Evolutionary conservation across 108 stramenopile species (phyloP), one percentile per base, ranked within the genome.

Genomic region (Skeletonema potamos): DNA sequence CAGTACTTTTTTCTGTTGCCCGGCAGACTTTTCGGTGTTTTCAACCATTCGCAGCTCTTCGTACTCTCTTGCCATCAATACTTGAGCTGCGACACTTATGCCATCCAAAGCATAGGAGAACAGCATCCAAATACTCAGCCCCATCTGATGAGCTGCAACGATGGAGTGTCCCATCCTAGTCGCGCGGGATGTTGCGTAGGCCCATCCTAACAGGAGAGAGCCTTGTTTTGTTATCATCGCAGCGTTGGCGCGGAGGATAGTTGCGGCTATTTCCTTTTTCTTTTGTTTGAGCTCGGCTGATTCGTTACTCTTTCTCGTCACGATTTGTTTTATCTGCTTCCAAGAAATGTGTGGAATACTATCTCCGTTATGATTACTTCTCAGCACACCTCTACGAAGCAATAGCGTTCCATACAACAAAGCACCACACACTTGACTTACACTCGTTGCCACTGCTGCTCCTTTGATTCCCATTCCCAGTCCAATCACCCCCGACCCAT

Each of bases 91-190:
- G 0, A 91, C 73, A 66, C 73, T 24, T 67, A 70, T 41, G 39
- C 66, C 70, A 28, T 61, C 84, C 76, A 68, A 59, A 54, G 73
- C 72, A 54, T 69, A 64, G 7, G 84, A 68, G 13, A 82, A 60
- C 41, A 84, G 32, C 64, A 87, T 74, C 80, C 86, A 89, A 27
- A 85, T 58, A 33, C 56, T 56, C 26, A 85, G 41, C 0, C 64
- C 75, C 27, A 87, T 61, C 72, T 89, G 87, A 57, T 91, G 89
- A 12, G 89, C 74, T 22, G 86, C 89, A 6, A 87, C 85, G 37
- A 75, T 64, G 0, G 54, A 65, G n/a, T 82, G 41, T 4, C 84
- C 85, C 72, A 90, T 83, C 3, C 84, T 75, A n/a, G 86, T 77
- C 3, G 87, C 87, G 13, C 70, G 54, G 2, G 79, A 64, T 39